Conservation (phyloP, 768 basidiomycete species). For the Mrakia hoshinonis region DNA sequence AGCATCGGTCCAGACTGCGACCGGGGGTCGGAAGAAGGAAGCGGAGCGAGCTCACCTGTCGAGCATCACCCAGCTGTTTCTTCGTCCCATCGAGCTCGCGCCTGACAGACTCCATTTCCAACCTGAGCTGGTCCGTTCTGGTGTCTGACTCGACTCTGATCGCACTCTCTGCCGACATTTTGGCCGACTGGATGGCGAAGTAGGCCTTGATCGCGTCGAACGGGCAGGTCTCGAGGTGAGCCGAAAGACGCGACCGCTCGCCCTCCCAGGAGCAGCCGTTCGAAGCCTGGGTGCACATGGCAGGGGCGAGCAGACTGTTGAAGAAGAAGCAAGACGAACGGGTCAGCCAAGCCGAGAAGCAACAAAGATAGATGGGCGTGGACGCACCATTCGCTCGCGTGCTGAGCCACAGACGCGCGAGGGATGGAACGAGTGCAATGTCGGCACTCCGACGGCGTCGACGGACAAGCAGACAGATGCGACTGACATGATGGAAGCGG, state of each 20-base stretch:
- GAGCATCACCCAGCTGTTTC: conserved; percentile 44
- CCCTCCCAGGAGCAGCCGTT: conserved; percentile 55
- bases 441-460: conserved; percentile 42
- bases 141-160: not conserved
- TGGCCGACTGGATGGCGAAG: conserved; percentile 44
- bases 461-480: conserved; percentile 45
- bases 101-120: conserved; percentile 47
- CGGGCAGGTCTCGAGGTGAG: conserved; percentile 48
- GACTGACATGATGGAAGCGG: conserved; percentile 34
- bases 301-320: not conserved
- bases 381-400: conserved; percentile 33
- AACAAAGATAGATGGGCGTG: not conserved
- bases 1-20: not conserved
- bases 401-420: conserved; percentile 41
- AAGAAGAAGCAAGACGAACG: not conserved
- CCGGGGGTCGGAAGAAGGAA: not conserved
- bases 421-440: conserved; percentile 44
- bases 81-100: conserved; percentile 56
- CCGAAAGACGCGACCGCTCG: conserved; percentile 40
- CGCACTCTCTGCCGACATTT: conserved; percentile 30
- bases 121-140: not conserved
- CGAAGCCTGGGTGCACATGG: conserved; percentile 47
- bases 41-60: not conserved
- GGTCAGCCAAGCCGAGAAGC: not conserved
- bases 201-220: conserved; percentile 59